A percentile compares a stretch with the other conserved stretches of the same genome.
Evolutionary conservation across 2,329 filamentous ascomycete species (phyloP).

Genomic region (Amauroascus niger): DNA sequence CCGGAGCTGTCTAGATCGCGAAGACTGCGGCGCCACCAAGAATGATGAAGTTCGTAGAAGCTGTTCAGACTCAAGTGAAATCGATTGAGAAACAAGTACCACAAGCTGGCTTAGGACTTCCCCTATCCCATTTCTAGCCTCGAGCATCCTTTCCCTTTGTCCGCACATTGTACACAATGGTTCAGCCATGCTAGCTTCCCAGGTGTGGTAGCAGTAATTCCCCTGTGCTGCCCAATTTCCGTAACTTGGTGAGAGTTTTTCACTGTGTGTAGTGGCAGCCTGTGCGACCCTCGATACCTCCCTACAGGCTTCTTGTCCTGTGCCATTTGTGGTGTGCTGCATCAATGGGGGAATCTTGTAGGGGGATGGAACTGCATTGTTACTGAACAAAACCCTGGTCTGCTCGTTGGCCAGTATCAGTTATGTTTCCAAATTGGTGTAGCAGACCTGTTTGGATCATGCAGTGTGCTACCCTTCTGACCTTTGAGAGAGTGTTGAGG

Average conservation of each 20-base stretch:
- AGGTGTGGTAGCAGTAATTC: not conserved
- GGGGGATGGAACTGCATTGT: not conserved
- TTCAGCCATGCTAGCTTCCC: not conserved
- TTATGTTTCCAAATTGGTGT: not conserved
- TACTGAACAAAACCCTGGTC: not conserved
- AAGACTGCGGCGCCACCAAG: not conserved
- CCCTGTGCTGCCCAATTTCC: not conserved
- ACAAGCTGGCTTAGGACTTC: not conserved
- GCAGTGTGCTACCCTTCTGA: too few species aligned
- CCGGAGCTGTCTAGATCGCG: slow-evolving; percentile 2
- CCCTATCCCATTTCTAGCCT: not conserved
- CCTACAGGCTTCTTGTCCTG: not conserved
- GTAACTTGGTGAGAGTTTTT: not conserved
- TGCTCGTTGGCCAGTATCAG: not conserved
- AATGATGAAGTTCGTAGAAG: not conserved
- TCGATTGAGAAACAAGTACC: slow-evolving; percentile 16
- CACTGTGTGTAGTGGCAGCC: not conserved
- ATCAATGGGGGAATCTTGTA: not conserved
- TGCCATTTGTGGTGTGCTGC: not conserved
- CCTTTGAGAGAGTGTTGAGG: too few species aligned
- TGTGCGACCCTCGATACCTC: not conserved
- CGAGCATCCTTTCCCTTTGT: not conserved
- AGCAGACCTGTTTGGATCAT: too few species aligned
- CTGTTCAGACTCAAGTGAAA: slow-evolving; percentile 24
- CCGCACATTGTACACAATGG: not conserved